Evolutionary conservation across 1,284 basidiomycete species (phyloP).

Genomic region (Rhodotorula mucilaginosa): DNA sequence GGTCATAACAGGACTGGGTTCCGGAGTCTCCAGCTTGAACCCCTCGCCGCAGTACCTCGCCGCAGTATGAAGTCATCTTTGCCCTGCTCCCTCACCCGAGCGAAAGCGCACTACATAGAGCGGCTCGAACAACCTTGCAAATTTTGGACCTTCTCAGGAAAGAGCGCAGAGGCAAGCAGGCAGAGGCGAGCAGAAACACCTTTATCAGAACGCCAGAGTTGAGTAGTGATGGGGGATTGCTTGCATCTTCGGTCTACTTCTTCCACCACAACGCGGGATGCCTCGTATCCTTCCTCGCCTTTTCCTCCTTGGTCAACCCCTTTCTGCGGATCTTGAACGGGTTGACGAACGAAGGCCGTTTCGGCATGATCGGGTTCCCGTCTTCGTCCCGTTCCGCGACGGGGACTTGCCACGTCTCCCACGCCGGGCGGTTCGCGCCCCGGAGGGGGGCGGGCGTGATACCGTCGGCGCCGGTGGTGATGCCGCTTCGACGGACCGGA

Average conservation of each 20-base stretch:
- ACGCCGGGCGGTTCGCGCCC: background rate
- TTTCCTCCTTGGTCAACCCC: conserved; percentile 20
- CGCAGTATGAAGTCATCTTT: too few relatives aligned
- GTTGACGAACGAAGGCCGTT: conserved; percentile 26
- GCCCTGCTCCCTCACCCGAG: too few relatives aligned
- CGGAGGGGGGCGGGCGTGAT: too few relatives aligned
- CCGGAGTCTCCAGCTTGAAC: too few relatives aligned
- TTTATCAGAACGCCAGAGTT: too few relatives aligned
- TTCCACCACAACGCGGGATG: conserved; percentile 31
- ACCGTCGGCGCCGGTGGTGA: background rate
- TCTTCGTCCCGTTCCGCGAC: background rate
- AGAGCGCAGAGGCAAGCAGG: too few relatives aligned
- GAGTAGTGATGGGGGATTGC: background rate
- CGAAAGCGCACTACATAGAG: too few relatives aligned
- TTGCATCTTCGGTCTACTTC: background rate
- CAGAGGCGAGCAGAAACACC: too few relatives aligned
- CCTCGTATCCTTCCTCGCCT: conserved; percentile 17
- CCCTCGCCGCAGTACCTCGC: too few relatives aligned
- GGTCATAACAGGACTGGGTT: too few relatives aligned
- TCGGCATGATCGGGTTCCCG: conserved; percentile 8
- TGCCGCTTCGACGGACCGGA: background rate
- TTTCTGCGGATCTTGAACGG: conserved; percentile 29
- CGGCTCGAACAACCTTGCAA: too few relatives aligned
- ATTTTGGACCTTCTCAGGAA: too few relatives aligned
- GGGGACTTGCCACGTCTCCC: background rate